Base-by-base conservation (phyloP, 495 filamentous ascomycete species). In the Hypomontagnella submonticulosa region DNA sequence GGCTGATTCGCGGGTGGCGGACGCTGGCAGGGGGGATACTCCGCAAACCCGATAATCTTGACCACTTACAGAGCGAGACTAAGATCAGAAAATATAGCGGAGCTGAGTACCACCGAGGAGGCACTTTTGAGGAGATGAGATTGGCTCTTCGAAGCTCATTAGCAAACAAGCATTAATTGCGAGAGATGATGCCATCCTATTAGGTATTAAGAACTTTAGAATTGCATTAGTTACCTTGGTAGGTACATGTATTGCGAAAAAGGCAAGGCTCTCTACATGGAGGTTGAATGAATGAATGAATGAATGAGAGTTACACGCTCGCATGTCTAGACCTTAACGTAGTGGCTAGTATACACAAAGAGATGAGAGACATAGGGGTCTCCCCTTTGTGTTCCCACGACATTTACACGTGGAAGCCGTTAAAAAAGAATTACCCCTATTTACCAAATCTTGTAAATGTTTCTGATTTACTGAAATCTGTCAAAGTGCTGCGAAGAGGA, bases 11-110 rank as follows among this genome's bases (percentile, higher is more conserved):
- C 50, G 6, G 34, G 50, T 32, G 61, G 54, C 13, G 43, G 57
- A 46, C 13, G 30, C 51, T 41, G 43, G 43, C 54, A 67, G 40
- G 54, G 54, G 33, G 9, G n/a, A 37, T 68, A 66, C 67, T 70
- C 67, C 67, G 67, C 67, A 70, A 66, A 65, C 61, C 32, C 37
- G 67, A 55, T 40, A 61, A 70, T 70, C 67, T 44, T 70, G 48
- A 41, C 67, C 57, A 57, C 40, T 57, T 66, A 27, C n/a, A 57
- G 23, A 49, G 15, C 52, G 33, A n/a, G 52, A 41, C 67, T 46
- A 41, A 57, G 62, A 58, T 62, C 42, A 58, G 33, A 11, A 61
- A 54, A 47, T 62, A 58, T 16, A 44, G 48, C 51, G 50, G 67
- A 62, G 52, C 61, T 49, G 42, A 48, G 57, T 70, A 57, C 46